These are phyloP conservation scores for Moringa oleifera DNA, from an alignment of 345 rosid species.

Conservation along the genomic window DNA sequence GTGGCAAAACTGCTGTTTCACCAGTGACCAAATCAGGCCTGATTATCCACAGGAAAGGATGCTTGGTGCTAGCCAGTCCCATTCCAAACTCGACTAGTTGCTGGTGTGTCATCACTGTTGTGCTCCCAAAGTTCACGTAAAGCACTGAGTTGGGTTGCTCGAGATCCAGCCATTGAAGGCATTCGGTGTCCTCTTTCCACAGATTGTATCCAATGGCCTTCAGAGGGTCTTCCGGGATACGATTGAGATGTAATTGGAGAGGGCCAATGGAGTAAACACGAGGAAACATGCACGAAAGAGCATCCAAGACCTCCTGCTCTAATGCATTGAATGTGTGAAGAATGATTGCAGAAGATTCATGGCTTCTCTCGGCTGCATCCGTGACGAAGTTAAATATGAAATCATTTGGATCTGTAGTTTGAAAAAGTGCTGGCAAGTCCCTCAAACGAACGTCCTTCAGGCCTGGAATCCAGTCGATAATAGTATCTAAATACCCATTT, in stretches of 20 bases:
- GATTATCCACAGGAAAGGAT: slow-evolving; percentile 23
- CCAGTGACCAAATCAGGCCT: slow-evolving; percentile 24
- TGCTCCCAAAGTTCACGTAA: slow-evolving; percentile 25
- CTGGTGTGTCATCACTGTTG: slow-evolving; percentile 12
- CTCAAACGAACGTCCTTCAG: background rate
- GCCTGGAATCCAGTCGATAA: background rate
- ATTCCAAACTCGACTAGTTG: slow-evolving; percentile 25
- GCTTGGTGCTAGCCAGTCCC: slow-evolving; percentile 26
- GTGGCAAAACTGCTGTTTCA: slow-evolving; percentile 3
- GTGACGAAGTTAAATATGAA: background rate
- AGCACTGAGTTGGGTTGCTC: slow-evolving; percentile 18
- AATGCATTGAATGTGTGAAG: slow-evolving; percentile 3
- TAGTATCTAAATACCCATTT: slow-evolving; percentile 2
- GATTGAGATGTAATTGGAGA: slow-evolving; percentile 12
- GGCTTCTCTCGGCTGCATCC: background rate
- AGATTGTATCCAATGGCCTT: slow-evolving; percentile 10
- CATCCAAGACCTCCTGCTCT: background rate
- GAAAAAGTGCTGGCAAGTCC: background rate
- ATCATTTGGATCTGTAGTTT: background rate
- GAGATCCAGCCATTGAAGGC: slow-evolving; percentile 20
- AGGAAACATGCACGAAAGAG: background rate
- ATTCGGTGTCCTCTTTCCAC: slow-evolving; percentile 22
- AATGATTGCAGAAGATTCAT: slow-evolving; percentile 1
- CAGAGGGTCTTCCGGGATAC: background rate
- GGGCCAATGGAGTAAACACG: slow-evolving; percentile 20